Evolutionary conservation across 176 grass and related monocot genomes (phyloP).

Genomic region (Cenchrus americanus): DNA sequence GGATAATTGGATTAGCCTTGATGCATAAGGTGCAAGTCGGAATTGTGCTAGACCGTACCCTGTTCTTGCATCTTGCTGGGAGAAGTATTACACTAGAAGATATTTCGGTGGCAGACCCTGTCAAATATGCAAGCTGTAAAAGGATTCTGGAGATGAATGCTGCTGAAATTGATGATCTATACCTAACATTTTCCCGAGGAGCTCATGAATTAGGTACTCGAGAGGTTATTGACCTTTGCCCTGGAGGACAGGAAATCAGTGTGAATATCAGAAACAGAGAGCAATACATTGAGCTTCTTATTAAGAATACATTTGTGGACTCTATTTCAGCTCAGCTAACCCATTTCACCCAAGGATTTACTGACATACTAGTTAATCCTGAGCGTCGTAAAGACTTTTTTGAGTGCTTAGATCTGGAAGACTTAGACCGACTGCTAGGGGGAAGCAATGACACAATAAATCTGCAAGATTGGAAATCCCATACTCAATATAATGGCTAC

Average conservation of each 20-base stretch:
- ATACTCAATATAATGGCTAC: constrained; percentile 96
- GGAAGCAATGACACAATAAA: constrained; percentile 64
- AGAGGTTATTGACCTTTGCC: constrained; percentile 75
- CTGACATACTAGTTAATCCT: constrained; percentile 74
- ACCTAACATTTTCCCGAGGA: constrained; percentile 82
- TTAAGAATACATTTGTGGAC: constrained; percentile 83
- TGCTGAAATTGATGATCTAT: constrained; percentile 78
- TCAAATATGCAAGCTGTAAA: constrained; percentile 83
- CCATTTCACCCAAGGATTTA: constrained; percentile 78
- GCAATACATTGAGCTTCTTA: constrained; percentile 81
- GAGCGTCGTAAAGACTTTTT: constrained; percentile 71
- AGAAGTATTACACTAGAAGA: constrained; percentile 85
- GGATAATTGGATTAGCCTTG: constrained; percentile 90
- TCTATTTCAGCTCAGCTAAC: constrained; percentile 78
- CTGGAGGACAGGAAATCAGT: constrained; percentile 77
- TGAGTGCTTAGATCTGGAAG: constrained; percentile 81
- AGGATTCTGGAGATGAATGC: constrained; percentile 88
- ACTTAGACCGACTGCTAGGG: constrained; percentile 84
- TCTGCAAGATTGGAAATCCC: constrained; percentile 91
- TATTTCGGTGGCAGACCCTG: constrained; percentile 79
- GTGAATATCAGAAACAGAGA: constrained; percentile 86
- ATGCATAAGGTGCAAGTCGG: constrained; percentile 99
- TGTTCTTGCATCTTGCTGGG: constrained; percentile 88
- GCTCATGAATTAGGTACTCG: constrained; percentile 74
- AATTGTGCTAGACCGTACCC: constrained; percentile 76